Evolutionary conservation across 352 stramenopile genomes (phyloP), one percentile per base, ranked within the genome.

Genomic region (Phytophthora uliginosa): DNA sequence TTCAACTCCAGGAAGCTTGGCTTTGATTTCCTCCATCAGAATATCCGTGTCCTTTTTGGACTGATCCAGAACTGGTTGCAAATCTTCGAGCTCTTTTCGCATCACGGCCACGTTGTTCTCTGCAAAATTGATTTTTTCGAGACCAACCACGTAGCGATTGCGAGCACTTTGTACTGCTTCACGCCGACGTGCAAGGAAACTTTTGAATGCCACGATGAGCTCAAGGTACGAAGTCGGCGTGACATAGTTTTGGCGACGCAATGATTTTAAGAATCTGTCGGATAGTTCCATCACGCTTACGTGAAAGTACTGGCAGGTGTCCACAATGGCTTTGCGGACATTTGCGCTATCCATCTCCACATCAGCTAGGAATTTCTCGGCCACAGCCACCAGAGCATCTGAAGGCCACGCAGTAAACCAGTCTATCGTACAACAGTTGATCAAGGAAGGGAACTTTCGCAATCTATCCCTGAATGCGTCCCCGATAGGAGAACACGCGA

Each of bases 381-480:
- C 96, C 31, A 99, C 96, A 3, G 96, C 95, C 2, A 98, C 86
- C 1, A 99, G 79, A 2, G 96, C 95, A 68, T 99, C 96, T 1
- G 84, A 81, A 3, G 96, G 96, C 96, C 96, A 99, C 15, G 94
- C 90, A 8, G 92, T 98, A 74, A 99, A 99, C 96, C 96, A 99
- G 71, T 99, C 95, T 72, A 99, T 99, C n/a, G 95, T 98, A 67
- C 96, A 99, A 76, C 96, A 99, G 69, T 99, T 99, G 79, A 99
- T 98, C 8, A 99, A 84, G 40, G 93, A 98, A 13, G 96, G 96
- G 79, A 99, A 99, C 63, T 98, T 98, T 38, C 96, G 90, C 36
- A 99, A 78, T 4, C 96, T 81, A 52, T 99, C 95, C 9, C 96
- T 73, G 71, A 99, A 99, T 2, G 96, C 96, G 31, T 98, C 92